These are phyloP conservation scores for Oryza meyeriana DNA, from an alignment of 176 grass and related monocot genomes.

Conservation along the genomic window DNA sequence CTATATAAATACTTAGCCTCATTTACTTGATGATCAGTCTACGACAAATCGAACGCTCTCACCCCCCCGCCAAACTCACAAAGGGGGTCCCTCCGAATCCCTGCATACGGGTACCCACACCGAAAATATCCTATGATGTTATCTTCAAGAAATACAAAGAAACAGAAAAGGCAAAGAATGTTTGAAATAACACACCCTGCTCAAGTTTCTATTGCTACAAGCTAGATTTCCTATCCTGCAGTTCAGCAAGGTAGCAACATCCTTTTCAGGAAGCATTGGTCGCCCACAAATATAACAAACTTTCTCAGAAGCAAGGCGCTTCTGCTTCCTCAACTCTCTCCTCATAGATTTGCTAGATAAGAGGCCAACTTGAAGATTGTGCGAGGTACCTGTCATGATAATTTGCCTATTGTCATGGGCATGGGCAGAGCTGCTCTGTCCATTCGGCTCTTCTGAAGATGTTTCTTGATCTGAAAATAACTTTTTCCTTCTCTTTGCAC, in stretches of 20 bases:
- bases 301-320: conserved; percentile 77
- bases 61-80: no score
- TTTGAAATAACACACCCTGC: conserved; percentile 60
- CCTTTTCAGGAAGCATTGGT: conserved; percentile 85
- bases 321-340: conserved; percentile 83
- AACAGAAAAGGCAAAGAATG: conserved; percentile 12
- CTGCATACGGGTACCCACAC: no score
- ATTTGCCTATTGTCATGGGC: conserved; percentile 31
- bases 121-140: not conserved
- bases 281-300: conserved; percentile 94
- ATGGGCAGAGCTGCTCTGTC: conserved; percentile 34
- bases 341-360: conserved; percentile 64
- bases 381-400: conserved; percentile 27
- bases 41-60: no score
- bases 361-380: conserved; percentile 44
- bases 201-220: conserved; percentile 91
- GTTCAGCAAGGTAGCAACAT: conserved; percentile 84
- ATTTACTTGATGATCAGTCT: no score
- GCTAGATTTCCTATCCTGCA: conserved; percentile 75
- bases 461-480: conserved; percentile 92
- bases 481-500: conserved; percentile 75
- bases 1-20: no score
- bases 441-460: conserved; percentile 61
- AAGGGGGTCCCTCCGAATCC: no score
- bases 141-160: conserved; percentile 6